phyloP scores from a whole-genome alignment of 2,329 filamentous ascomycete genomes.

The Arthrobotrys entomopaga region DNA sequence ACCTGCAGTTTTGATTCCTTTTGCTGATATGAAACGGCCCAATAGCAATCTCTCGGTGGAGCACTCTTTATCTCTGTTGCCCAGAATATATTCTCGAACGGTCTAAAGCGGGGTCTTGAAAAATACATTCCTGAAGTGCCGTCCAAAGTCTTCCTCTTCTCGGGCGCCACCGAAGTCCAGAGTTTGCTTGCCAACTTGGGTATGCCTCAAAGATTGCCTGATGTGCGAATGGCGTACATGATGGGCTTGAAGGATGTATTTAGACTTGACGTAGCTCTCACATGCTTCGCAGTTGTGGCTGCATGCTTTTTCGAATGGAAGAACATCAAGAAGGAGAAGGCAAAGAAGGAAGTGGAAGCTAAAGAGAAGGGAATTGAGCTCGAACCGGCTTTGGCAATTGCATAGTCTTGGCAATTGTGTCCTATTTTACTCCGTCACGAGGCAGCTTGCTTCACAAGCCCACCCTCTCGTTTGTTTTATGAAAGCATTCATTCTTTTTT shows the following conservation, averaged over 20 bases:
- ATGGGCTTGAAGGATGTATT: constrained; percentile 66
- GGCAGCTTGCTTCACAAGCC: background rate
- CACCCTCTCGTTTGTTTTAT: background rate
- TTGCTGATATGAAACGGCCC: background rate
- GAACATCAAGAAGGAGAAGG: constrained; percentile 61
- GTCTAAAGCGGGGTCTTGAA: constrained; percentile 60
- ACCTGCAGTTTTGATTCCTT: constrained; percentile 64
- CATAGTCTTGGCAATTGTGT: background rate
- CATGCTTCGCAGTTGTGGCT: constrained; percentile 64
- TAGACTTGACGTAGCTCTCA: constrained; percentile 67
- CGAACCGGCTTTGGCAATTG: constrained; percentile 45
- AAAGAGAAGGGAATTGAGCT: constrained; percentile 55
- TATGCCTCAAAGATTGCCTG: constrained; percentile 62
- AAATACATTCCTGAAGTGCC: constrained; percentile 64
- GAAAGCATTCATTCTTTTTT: background rate
- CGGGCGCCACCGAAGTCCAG: constrained; percentile 67
- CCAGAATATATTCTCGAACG: constrained; percentile 67
- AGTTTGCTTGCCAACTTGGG: constrained; percentile 59
- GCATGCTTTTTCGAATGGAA: constrained; percentile 66
- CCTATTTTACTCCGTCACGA: constrained; percentile 1
- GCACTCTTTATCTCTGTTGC: constrained; percentile 71
- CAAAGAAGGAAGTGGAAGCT: constrained; percentile 45
- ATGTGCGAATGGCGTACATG: constrained; percentile 67
- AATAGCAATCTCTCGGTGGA: constrained; percentile 64
- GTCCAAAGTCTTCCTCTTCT: constrained; percentile 66